Percentiles rank a stretch among this genome's conserved stretches.
Evolutionary conservation across 75 land plant genomes (phyloP).

Genomic region (Cupressus sempervirens): DNA sequence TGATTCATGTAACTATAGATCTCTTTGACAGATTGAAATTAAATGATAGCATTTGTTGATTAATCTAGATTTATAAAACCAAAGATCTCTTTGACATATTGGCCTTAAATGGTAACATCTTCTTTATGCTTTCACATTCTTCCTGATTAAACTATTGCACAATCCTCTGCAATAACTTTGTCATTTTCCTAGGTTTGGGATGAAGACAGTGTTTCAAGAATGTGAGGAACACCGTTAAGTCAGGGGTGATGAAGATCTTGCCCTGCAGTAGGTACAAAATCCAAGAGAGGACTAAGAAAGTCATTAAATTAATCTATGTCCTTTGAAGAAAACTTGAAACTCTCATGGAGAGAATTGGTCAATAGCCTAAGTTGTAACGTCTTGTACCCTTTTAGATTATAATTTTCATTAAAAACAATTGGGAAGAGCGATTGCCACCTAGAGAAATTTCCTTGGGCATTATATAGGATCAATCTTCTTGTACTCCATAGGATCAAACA

Average conservation of each 20-base stretch:
- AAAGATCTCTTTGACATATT: no score
- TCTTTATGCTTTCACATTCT: no score
- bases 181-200: not conserved
- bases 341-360: constrained; percentile 54
- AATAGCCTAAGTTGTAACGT: constrained; percentile 61
- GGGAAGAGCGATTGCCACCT: no score
- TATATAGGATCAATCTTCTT: constrained; percentile 21
- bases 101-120: no score
- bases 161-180: not conserved
- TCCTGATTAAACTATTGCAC: not conserved
- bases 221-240: constrained; percentile 36
- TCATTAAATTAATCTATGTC: constrained; percentile 68
- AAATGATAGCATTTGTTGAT: no score
- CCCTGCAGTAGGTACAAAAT: constrained; percentile 67
- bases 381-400: constrained; percentile 66
- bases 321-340: constrained; percentile 56
- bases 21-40: no score
- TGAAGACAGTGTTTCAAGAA: constrained; percentile 16
- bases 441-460: constrained; percentile 76
- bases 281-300: constrained; percentile 69
- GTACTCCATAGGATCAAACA: constrained; percentile 38
- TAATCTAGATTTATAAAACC: no score
- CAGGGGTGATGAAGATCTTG: constrained; percentile 72
- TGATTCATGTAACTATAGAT: no score
- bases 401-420: constrained; percentile 68